phyloP scores from a whole-genome alignment of 2,329 filamentous ascomycete species.

The Ramularia collo-cygni region DNA sequence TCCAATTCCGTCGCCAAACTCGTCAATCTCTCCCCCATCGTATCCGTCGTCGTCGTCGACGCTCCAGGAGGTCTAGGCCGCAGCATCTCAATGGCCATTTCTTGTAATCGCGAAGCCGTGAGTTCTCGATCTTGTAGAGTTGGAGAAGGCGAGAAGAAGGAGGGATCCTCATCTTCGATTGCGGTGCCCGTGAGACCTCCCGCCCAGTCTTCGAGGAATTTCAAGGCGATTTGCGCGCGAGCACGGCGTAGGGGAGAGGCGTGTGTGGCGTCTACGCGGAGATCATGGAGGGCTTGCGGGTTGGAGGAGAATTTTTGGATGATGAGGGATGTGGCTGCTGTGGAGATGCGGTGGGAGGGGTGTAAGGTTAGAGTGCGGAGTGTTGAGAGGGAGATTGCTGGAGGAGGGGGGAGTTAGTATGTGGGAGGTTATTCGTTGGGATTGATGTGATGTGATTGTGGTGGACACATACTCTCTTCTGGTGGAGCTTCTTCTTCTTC shows the following conservation, averaged over 20 bases:
- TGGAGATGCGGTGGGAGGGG: constrained; percentile 39
- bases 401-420: not conserved
- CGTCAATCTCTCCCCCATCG: not conserved
- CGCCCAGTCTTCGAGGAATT: constrained; percentile 21
- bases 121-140: no score
- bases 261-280: constrained; percentile 11
- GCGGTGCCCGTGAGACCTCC: no score
- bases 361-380: constrained; percentile 36
- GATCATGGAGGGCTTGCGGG: constrained; percentile 9
- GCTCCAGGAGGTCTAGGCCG: constrained; percentile 12
- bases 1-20: constrained; percentile 6
- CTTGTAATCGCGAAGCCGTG: no score
- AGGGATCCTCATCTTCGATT: not conserved
- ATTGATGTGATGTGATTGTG: not conserved
- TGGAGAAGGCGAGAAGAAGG: no score
- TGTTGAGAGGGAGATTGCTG: constrained; percentile 36
- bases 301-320: constrained; percentile 19
- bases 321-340: constrained; percentile 27
- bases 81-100: no score
- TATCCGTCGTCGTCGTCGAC: no score
- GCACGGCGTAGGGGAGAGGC: constrained; percentile 13
- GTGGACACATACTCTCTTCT: constrained; percentile 14
- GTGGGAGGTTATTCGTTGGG: not conserved
- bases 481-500: constrained; percentile 57
- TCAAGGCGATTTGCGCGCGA: constrained; percentile 14